Evolutionary conservation across 1,139 yeast species (phyloP).

Genomic region (Pneumocystis oryctolagi): DNA sequence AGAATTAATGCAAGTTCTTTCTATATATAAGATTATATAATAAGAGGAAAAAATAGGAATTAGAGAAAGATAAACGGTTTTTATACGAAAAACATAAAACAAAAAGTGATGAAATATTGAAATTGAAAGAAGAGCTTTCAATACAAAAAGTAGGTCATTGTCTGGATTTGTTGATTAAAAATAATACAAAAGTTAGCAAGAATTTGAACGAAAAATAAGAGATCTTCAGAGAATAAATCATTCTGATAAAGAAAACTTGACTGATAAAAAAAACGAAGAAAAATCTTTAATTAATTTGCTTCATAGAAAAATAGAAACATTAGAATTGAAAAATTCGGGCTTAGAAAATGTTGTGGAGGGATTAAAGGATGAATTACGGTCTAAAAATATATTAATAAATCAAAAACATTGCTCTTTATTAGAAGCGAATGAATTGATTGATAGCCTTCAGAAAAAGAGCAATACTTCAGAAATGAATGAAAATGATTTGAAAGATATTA

Average conservation of each 20-base stretch:
- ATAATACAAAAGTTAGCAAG: not conserved
- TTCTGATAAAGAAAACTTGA: not conserved
- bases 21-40: not conserved
- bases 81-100: conserved; percentile 30
- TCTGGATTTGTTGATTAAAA: not conserved
- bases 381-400: not conserved
- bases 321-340: conserved; percentile 15
- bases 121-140: conserved; percentile 21
- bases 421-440: conserved; percentile 10
- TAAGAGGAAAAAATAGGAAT: conserved; percentile 16
- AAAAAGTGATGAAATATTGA: conserved; percentile 22
- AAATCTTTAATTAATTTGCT: not conserved
- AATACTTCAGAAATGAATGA: conserved; percentile 27
- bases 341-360: conserved; percentile 15
- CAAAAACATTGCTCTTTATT: conserved; percentile 5
- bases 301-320: conserved; percentile 3
- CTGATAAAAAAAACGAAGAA: not conserved
- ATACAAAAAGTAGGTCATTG: not conserved
- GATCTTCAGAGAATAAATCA: not conserved
- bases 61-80: conserved; percentile 29
- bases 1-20: conserved; percentile 20
- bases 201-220: conserved; percentile 1
- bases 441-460: conserved; percentile 24
- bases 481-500: conserved; percentile 24
- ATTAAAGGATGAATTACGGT: conserved; percentile 5